phyloP scores from a whole-genome alignment of 768 basidiomycete genomes.

The Russula virescens region DNA sequence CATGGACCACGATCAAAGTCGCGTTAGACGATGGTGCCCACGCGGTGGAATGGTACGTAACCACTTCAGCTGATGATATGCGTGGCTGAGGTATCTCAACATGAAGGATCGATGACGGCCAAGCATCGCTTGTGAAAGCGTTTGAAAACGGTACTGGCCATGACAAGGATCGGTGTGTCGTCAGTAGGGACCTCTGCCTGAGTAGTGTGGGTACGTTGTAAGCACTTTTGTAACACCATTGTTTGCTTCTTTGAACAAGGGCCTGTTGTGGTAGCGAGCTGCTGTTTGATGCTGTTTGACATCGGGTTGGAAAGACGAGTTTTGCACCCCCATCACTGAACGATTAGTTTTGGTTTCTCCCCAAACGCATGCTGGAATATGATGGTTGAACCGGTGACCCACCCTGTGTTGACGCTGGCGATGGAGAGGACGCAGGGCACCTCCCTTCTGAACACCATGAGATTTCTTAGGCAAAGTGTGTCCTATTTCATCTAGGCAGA shows the following conservation, averaged over 20 bases:
- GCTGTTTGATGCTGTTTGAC: too few species aligned
- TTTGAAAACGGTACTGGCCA: slow-evolving; percentile 64
- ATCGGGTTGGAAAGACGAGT: too few species aligned
- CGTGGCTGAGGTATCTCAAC: background rate
- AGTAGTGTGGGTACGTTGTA: slow-evolving; percentile 63
- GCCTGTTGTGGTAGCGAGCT: too few species aligned
- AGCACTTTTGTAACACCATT: slow-evolving; percentile 17
- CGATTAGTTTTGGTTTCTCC: too few species aligned
- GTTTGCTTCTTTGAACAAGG: background rate
- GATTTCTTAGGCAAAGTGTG: too few species aligned
- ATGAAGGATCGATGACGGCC: slow-evolving; percentile 77
- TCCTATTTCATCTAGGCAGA: too few species aligned
- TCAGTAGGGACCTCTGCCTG: slow-evolving; percentile 71
- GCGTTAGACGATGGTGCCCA: slow-evolving; percentile 77
- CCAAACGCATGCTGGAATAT: too few species aligned
- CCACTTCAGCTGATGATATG: background rate
- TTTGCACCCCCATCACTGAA: too few species aligned
- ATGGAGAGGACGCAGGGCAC: too few species aligned
- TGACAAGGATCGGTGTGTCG: slow-evolving; percentile 68
- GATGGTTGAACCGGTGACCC: too few species aligned
- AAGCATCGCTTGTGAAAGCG: slow-evolving; percentile 67
- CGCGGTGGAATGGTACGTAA: slow-evolving; percentile 66
- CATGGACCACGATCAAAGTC: slow-evolving; percentile 91
- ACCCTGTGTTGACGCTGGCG: too few species aligned
- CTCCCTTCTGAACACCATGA: too few species aligned